These are phyloP conservation scores for Hibiscus mutabilis DNA, from an alignment of 345 rosid species.

Conservation along the genomic window DNA sequence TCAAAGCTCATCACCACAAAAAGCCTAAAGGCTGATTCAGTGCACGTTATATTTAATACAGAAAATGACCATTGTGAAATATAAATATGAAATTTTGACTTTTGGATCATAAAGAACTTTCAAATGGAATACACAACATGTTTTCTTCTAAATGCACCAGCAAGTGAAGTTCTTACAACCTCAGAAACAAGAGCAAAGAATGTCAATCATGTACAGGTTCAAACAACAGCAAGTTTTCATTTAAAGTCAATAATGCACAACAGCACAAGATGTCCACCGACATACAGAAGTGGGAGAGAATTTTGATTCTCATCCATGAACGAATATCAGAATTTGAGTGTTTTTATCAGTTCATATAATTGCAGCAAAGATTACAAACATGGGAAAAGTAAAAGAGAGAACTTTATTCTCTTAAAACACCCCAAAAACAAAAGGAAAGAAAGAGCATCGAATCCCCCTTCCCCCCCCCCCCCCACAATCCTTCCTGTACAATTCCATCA, in stretches of 20 bases:
- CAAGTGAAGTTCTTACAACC: not conserved
- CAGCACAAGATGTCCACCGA: not conserved
- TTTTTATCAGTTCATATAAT: slow-evolving; percentile 13
- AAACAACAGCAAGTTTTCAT: not conserved
- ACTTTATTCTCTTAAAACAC: slow-evolving; percentile 7
- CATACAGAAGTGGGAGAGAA: not conserved
- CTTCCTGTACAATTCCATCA: slow-evolving; percentile 42
- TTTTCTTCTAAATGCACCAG: too few relatives aligned
- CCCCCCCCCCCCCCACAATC: not conserved
- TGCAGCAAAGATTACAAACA: slow-evolving; percentile 23
- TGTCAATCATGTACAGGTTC: not conserved
- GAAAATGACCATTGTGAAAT: slow-evolving; percentile 1
- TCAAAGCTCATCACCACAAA: slow-evolving; percentile 6
- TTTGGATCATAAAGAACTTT: slow-evolving; percentile 2
- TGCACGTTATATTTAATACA: not conserved
- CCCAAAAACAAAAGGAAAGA: not conserved
- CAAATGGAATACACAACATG: not conserved
- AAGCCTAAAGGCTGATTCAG: not conserved
- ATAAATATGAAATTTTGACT: slow-evolving; percentile 3
- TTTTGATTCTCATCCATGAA: not conserved
- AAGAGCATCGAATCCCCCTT: not conserved
- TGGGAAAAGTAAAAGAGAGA: slow-evolving; percentile 7
- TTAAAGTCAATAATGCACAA: not conserved
- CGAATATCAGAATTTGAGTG: slow-evolving; percentile 14
- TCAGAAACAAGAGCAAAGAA: slow-evolving; percentile 4